Evolutionary conservation across 345 rosid species (phyloP).

Genomic region (Populus euphratica): DNA sequence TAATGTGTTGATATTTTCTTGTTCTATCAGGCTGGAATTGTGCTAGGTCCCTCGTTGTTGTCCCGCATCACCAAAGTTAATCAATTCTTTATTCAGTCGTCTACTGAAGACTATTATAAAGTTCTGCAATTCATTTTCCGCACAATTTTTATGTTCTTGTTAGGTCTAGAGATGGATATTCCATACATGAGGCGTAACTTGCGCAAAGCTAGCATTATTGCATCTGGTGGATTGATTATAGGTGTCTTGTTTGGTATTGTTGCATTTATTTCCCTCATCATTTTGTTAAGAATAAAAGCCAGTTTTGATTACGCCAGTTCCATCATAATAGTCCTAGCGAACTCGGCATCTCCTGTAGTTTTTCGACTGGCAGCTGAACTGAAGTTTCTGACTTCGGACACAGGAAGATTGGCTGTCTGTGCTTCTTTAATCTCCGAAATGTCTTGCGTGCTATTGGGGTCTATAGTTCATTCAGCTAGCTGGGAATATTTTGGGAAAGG

Average conservation of each 20-base stretch:
- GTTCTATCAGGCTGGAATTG: slow-evolving; percentile 64
- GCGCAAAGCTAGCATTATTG: slow-evolving; percentile 37
- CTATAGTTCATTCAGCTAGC: background rate
- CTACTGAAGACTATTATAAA: slow-evolving; percentile 49
- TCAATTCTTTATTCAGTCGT: slow-evolving; percentile 48
- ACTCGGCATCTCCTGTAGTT: slow-evolving; percentile 68
- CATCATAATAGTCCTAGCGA: slow-evolving; percentile 44
- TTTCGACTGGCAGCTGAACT: slow-evolving; percentile 58
- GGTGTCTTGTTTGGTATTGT: slow-evolving; percentile 40
- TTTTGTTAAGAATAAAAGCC: slow-evolving; percentile 15
- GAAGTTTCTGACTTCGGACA: slow-evolving; percentile 59
- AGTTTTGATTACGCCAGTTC: slow-evolving; percentile 19
- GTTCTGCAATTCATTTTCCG: slow-evolving; percentile 49
- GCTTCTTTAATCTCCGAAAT: slow-evolving; percentile 59
- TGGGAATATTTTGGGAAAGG: background rate
- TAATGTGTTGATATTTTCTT: background rate
- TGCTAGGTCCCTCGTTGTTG: slow-evolving; percentile 60
- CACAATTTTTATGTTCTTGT: slow-evolving; percentile 65
- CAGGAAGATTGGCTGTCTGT: slow-evolving; percentile 60
- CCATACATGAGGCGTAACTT: slow-evolving; percentile 51
- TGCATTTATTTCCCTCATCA: slow-evolving; percentile 35
- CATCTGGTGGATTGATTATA: slow-evolving; percentile 38
- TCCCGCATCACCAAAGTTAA: slow-evolving; percentile 40
- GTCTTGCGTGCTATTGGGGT: slow-evolving; percentile 35
- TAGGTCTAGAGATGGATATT: slow-evolving; percentile 66